Conservation (phyloP, 352 stramenopile genomes). For the Globisporangium alternatum region DNA sequence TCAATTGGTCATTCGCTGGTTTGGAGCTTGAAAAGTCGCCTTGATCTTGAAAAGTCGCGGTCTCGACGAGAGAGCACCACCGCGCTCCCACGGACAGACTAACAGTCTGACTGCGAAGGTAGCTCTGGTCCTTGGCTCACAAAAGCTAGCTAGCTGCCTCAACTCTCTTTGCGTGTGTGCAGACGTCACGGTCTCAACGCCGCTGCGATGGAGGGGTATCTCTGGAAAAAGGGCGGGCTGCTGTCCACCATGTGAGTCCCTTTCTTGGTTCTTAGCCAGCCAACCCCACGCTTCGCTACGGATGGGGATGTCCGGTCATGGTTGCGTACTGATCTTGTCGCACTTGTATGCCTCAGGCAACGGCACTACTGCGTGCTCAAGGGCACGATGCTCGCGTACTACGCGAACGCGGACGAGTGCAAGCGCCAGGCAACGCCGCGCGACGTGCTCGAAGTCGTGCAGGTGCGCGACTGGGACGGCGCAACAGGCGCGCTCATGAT, state of each 20-base stretch:
- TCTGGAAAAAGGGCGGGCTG: constrained; percentile 45
- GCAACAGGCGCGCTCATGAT: constrained; percentile 16
- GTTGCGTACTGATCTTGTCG: background rate
- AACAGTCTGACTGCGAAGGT: no score
- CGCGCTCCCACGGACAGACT: no score
- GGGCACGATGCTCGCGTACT: constrained; percentile 72
- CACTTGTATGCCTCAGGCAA: constrained; percentile 32
- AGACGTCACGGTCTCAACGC: no score
- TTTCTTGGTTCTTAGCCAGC: no score
- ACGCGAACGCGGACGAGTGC: constrained; percentile 50
- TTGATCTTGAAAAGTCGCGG: no score
- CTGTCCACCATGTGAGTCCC: constrained; percentile 46
- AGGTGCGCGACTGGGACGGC: constrained; percentile 38
- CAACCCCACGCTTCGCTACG: background rate
- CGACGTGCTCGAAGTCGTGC: constrained; percentile 59
- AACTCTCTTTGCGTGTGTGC: no score
- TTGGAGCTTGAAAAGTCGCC: no score
- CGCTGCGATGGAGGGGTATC: constrained; percentile 36
- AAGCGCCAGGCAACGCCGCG: constrained; percentile 38
- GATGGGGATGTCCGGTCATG: background rate
- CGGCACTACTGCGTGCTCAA: constrained; percentile 74
- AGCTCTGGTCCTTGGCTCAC: no score
- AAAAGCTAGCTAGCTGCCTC: no score
- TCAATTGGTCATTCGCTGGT: no score
- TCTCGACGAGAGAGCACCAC: no score